Base-by-base conservation (phyloP, 2,329 filamentous ascomycete genomes). In the Bisporella sp. region DNA sequence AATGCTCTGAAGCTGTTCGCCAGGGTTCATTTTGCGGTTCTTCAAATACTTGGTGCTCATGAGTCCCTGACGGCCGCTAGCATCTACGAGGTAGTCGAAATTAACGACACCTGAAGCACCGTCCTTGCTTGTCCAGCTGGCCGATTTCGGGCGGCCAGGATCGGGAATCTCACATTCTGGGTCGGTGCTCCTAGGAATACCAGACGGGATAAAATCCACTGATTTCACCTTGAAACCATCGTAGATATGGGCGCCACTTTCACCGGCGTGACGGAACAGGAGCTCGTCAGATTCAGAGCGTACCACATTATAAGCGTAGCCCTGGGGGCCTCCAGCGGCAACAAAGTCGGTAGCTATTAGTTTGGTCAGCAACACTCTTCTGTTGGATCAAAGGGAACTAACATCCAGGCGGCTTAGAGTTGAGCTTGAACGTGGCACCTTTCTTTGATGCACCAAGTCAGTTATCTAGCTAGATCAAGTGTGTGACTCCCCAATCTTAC, bases 81-180 rank as follows among this genome's bases (percentile, higher is more conserved):
- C 74, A 58, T 78, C 74, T 1, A 77, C 58, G 13, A 77, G 45
- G 49, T 75, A 76, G 5, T 75, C 60, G 52, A 76, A 75, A 1
- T 48, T 56, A 45, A 76, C 71, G 1, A 50, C 56, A 12, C 73
- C 73, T 5, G 60, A 56, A 4, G 54, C 51, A 3, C 61, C 63
- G 48, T 67, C 65, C 46, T 67, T 69, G 39, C 54, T 43, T 4
- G 50, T 45, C 64, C 65, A 73, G 1, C 57, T 62, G 3, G 69
- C 69, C 2, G 66, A 66, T 0, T 70, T 58, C 0, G 70, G 65
- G 0, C 62, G 58, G 28, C 64, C 66, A 1, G 56, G 62, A 42
- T 56, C 41, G 3, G 51, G 41, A 35, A 50, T n/a, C n/a, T 55
- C 9, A 35, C 31, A 21, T 6, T 47, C 30, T 39, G 35, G 9